These are phyloP conservation scores for Dissophora ornata DNA, from an alignment of 192 early-diverging fungal genomes.

Conservation along the genomic window DNA sequence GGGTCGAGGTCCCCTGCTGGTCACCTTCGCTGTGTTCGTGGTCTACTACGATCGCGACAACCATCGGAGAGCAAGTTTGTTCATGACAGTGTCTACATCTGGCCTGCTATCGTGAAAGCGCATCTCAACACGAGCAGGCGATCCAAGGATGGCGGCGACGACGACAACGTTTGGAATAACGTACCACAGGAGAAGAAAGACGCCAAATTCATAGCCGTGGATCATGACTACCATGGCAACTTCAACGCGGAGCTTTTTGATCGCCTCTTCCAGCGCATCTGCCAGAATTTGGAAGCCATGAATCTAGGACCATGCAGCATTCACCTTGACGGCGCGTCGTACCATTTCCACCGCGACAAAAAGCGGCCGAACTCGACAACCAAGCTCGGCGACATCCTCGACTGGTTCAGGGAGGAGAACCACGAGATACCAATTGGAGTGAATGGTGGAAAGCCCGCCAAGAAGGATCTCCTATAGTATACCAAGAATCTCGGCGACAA, in stretches of 20 bases:
- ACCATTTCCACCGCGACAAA: no score
- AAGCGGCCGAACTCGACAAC: no score
- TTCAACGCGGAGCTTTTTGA: no score
- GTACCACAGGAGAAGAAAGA: no score
- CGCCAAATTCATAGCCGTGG: not conserved
- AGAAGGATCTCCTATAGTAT: not conserved
- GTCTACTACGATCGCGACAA: conserved; percentile 1
- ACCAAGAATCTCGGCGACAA: not conserved
- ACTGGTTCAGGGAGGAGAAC: not conserved
- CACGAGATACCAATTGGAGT: not conserved
- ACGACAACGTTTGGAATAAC: not conserved
- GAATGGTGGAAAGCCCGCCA: not conserved
- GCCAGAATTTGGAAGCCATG: no score
- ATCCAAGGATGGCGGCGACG: not conserved
- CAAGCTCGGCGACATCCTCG: not conserved
- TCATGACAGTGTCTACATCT: not conserved
- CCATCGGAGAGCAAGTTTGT: not conserved
- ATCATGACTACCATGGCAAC: no score
- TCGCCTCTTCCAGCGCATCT: no score
- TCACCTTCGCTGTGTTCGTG: conserved; percentile 15
- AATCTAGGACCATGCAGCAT: no score
- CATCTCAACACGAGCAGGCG: not conserved
- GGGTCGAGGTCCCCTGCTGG: not conserved
- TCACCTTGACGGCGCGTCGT: no score
- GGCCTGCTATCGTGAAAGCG: no score